Evolutionary conservation across 2,329 filamentous ascomycete species (phyloP), one percentile per base, ranked within the genome.

Genomic region (Calonectria pseudoreteaudii): DNA sequence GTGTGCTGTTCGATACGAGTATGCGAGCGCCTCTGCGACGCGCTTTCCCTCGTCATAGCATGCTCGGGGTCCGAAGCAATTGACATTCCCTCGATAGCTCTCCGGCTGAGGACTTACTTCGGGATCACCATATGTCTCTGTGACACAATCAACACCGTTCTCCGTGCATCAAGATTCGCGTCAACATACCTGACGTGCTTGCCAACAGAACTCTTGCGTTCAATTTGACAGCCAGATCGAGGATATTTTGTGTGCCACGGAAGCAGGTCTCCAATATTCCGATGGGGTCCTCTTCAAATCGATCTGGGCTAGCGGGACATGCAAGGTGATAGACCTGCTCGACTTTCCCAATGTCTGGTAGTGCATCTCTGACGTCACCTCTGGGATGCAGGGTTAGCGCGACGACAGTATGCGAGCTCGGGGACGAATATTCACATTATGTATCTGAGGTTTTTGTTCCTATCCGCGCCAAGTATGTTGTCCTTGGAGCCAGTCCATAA

Each of bases 21-120:
- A 86, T 14, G 79, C 81, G 0, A 86, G 80, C 7, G 85, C 80
- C 73, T 86, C 85, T 11, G 82, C 81, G 2, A 83, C 83, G 20
- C 85, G 79, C 68, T 86, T 86, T 3, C 85, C 85, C 75, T 86
- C 85, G 62, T 86, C 85, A 49, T 86, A 86, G 74, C 85, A 86
- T 1, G 85, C 80, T 1, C 85, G 81, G 0, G 84, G 83, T 1
- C 85, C 85, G 71, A 85, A 84, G 50, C 83, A 83, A 67, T 86
- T 86, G 23, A 86, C 85, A 49, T 86, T 84, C 9, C 85, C 85
- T 75, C 83, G 82, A 67, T 86, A 86, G 0, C 73, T 77, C 75
- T 85, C 77, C 6, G 73, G 18, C 41, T 76, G 76, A 0, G 36
- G 66, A 0, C 69, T 49, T 0, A 73, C 52, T 28, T 79, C 71